These are phyloP conservation scores for Calonectria multiphialidica DNA, from an alignment of 2,329 filamentous ascomycete species.

Conservation along the genomic window DNA sequence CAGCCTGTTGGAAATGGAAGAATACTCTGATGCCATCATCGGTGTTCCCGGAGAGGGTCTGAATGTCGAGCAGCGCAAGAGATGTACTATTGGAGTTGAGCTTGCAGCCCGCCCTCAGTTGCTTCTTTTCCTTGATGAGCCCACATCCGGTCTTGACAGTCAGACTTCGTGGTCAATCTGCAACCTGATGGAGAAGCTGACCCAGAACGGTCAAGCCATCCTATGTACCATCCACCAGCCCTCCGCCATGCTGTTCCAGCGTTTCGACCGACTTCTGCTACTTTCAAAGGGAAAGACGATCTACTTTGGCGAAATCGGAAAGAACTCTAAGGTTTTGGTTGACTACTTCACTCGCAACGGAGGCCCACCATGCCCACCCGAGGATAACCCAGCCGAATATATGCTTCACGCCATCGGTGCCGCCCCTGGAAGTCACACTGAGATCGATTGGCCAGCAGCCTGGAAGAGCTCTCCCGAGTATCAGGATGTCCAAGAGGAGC, in stretches of 20 bases:
- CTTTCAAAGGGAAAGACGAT: slow-evolving; percentile 70
- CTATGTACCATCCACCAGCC: slow-evolving; percentile 64
- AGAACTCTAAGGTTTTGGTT: slow-evolving; percentile 51
- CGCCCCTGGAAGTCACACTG: background rate
- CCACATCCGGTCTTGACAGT: slow-evolving; percentile 68
- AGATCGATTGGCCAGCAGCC: background rate
- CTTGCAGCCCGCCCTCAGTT: slow-evolving; percentile 65
- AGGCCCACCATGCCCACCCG: slow-evolving; percentile 56
- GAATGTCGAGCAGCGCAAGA: slow-evolving; percentile 70
- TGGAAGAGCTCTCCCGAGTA: background rate
- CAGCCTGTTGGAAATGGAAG: slow-evolving; percentile 70
- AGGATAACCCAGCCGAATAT: slow-evolving; percentile 75
- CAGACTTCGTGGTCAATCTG: slow-evolving; percentile 71
- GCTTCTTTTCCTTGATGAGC: slow-evolving; percentile 70
- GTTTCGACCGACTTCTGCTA: slow-evolving; percentile 69
- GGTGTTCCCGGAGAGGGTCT: slow-evolving; percentile 69
- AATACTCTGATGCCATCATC: slow-evolving; percentile 72
- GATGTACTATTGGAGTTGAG: slow-evolving; percentile 68
- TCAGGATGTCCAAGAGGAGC: background rate
- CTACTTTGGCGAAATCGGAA: slow-evolving; percentile 71
- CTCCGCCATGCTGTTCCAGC: slow-evolving; percentile 57
- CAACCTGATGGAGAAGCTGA: slow-evolving; percentile 68
- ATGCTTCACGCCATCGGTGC: background rate
- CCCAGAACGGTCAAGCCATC: slow-evolving; percentile 60
- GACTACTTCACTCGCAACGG: slow-evolving; percentile 73